phyloP scores from a whole-genome alignment of 495 filamentous ascomycete genomes.

The Arthonia radiata region DNA sequence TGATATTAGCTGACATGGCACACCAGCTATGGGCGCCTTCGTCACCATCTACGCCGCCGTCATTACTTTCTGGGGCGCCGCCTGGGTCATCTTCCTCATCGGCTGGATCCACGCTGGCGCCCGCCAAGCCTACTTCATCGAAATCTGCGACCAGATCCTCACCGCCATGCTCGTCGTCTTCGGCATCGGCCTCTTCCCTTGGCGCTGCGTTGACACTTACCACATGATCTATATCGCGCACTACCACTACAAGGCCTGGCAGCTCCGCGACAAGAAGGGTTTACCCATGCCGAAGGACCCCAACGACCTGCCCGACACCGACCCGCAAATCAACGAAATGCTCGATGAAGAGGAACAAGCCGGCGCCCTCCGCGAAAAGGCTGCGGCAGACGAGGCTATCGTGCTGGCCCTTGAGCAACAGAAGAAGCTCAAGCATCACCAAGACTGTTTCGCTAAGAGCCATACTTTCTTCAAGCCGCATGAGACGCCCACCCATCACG shows the following conservation, averaged over 20 bases:
- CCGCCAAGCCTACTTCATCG: slow-evolving; percentile 39
- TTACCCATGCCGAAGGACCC: slow-evolving; percentile 40
- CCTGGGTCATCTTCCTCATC: slow-evolving; percentile 67
- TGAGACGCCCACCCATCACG: slow-evolving; percentile 54
- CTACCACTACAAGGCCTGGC: slow-evolving; percentile 47
- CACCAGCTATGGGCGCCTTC: slow-evolving; percentile 38
- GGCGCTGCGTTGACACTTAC: slow-evolving; percentile 54
- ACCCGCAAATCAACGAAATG: background rate
- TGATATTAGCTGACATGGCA: slow-evolving; percentile 2
- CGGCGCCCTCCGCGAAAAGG: slow-evolving; percentile 16
- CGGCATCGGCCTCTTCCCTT: slow-evolving; percentile 53
- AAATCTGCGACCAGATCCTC: slow-evolving; percentile 52
- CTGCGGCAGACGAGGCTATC: slow-evolving; percentile 25
- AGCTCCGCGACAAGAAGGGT: slow-evolving; percentile 31
- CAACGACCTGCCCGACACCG: slow-evolving; percentile 36
- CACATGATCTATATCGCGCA: slow-evolving; percentile 51
- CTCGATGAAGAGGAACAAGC: slow-evolving; percentile 18
- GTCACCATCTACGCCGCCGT: slow-evolving; percentile 58
- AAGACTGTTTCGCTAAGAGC: slow-evolving; percentile 45
- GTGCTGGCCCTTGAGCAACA: slow-evolving; percentile 41
- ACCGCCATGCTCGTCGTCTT: slow-evolving; percentile 57
- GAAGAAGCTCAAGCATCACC: slow-evolving; percentile 38
- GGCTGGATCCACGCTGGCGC: slow-evolving; percentile 65
- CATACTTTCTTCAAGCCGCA: slow-evolving; percentile 75
- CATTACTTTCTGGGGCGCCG: slow-evolving; percentile 57